Evolutionary conservation across 257 asterid species (phyloP).

Genomic region (Jacaranda copaia): DNA sequence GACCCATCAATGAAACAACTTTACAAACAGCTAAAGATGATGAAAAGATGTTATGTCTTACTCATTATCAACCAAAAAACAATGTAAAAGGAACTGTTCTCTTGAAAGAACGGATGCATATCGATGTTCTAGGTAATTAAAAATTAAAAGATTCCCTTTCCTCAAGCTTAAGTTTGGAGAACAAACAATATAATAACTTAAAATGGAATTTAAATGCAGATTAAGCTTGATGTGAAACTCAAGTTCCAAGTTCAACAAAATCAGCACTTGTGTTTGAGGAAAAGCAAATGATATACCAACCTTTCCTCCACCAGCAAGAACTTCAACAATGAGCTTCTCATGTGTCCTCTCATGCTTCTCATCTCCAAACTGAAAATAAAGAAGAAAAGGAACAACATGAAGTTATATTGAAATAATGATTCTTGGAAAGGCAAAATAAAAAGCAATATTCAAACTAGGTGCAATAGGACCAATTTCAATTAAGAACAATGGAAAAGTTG

Average conservation of each 20-base stretch:
- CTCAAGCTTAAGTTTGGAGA: conserved; percentile 24
- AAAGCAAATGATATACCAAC: conserved; percentile 54
- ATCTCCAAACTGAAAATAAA: conserved; percentile 66
- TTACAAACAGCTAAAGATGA: conserved; percentile 22
- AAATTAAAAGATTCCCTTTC: not conserved
- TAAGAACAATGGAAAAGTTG: conserved; percentile 22
- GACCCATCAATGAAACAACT: conserved; percentile 21
- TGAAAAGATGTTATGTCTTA: conserved; percentile 15
- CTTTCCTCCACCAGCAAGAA: conserved; percentile 99
- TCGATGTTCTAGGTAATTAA: conserved; percentile 16
- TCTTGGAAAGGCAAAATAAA: conserved; percentile 25
- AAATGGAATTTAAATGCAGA: conserved; percentile 12
- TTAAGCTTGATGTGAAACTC: conserved; percentile 23
- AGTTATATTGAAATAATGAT: conserved; percentile 15
- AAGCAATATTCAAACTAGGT: conserved; percentile 25
- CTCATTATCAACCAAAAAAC: conserved; percentile 26
- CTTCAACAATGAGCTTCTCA: conserved; percentile 77
- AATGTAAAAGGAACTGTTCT: conserved; percentile 21
- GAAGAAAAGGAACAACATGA: conserved; percentile 25
- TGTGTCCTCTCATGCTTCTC: conserved; percentile 55
- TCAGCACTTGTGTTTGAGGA: conserved; percentile 14
- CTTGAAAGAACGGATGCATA: conserved; percentile 22
- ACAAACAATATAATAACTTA: not conserved
- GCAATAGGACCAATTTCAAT: conserved; percentile 14
- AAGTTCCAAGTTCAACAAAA: conserved; percentile 23